Conservation (phyloP, 805 yeast species). For the Cyberlindnera misumaiensis region DNA sequence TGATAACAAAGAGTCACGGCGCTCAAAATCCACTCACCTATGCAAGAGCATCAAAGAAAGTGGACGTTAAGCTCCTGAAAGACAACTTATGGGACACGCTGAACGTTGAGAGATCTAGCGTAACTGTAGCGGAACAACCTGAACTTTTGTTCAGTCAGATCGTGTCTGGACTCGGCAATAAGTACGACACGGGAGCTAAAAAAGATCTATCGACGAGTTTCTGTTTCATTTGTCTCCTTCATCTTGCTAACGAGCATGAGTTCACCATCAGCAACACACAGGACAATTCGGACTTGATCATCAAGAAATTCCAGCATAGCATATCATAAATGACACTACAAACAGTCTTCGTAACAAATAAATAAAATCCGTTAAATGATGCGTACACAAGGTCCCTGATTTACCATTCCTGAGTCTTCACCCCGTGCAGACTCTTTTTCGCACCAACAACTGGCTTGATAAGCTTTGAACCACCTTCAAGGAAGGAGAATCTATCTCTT, state of each 20-base stretch:
- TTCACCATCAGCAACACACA: slow-evolving; percentile 42
- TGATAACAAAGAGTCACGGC: slow-evolving; percentile 18
- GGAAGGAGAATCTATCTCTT: slow-evolving; percentile 77
- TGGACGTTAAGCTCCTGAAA: slow-evolving; percentile 70
- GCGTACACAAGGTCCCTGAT: not conserved
- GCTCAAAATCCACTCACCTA: slow-evolving; percentile 38
- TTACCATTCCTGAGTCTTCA: slow-evolving; percentile 66
- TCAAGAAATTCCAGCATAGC: slow-evolving; percentile 4
- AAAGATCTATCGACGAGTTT: slow-evolving; percentile 78
- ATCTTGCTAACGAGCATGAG: slow-evolving; percentile 83
- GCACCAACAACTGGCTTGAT: slow-evolving; percentile 61
- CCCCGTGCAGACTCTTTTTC: slow-evolving; percentile 61
- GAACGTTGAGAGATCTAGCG: slow-evolving; percentile 1
- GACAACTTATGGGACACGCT: slow-evolving; percentile 70
- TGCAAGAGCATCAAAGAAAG: slow-evolving; percentile 70
- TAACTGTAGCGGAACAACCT: not conserved
- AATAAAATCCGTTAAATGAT: not conserved
- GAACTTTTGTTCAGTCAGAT: slow-evolving; percentile 36
- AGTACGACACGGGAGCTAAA: slow-evolving; percentile 48
- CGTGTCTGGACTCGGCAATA: slow-evolving; percentile 40
- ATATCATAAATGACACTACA: not conserved
- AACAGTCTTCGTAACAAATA: slow-evolving; percentile 1
- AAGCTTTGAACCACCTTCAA: slow-evolving; percentile 79
- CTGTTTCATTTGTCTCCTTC: slow-evolving; percentile 77
- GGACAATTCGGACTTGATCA: slow-evolving; percentile 19